These are phyloP conservation scores for Umbilicus rupestris DNA, from an alignment of 164 flowering plant genomes.

Conservation along the genomic window DNA sequence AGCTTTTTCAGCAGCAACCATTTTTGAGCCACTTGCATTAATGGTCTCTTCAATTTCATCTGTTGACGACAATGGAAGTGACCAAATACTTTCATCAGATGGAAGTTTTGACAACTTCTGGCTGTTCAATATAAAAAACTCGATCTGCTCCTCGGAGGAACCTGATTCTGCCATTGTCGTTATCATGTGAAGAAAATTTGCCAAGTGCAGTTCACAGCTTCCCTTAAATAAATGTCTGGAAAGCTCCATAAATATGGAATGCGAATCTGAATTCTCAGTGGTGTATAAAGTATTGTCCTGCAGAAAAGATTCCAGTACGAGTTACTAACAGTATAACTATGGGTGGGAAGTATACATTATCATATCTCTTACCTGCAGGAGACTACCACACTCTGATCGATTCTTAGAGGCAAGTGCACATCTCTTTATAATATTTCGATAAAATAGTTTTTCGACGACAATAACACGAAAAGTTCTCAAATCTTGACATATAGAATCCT, in stretches of 20 bases:
- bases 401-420: slow-evolving; percentile 38
- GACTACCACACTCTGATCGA: slow-evolving; percentile 48
- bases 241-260: slow-evolving; percentile 75
- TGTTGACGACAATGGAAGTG: slow-evolving; percentile 22
- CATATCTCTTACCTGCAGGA: slow-evolving; percentile 53
- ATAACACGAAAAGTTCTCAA: slow-evolving; percentile 36
- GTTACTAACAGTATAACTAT: neutral
- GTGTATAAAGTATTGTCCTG: slow-evolving; percentile 66
- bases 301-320: neutral
- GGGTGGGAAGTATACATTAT: neutral
- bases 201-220: slow-evolving; percentile 53
- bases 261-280: slow-evolving; percentile 46
- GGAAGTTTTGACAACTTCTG: slow-evolving; percentile 75
- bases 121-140: slow-evolving; percentile 58
- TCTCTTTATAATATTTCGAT: slow-evolving; percentile 47
- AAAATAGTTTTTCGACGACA: slow-evolving; percentile 64
- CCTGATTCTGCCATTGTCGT: slow-evolving; percentile 83
- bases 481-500: slow-evolving; percentile 35
- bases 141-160: slow-evolving; percentile 58
- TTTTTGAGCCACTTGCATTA: slow-evolving; percentile 11
- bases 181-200: slow-evolving; percentile 93
- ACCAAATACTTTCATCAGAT: slow-evolving; percentile 60
- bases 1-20: slow-evolving; percentile 15
- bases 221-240: slow-evolving; percentile 60
- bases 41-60: slow-evolving; percentile 15